Evolutionary conservation across 371 early-diverging fungal genomes (phyloP).

Genomic region (Syncephalis plumigaleata): DNA sequence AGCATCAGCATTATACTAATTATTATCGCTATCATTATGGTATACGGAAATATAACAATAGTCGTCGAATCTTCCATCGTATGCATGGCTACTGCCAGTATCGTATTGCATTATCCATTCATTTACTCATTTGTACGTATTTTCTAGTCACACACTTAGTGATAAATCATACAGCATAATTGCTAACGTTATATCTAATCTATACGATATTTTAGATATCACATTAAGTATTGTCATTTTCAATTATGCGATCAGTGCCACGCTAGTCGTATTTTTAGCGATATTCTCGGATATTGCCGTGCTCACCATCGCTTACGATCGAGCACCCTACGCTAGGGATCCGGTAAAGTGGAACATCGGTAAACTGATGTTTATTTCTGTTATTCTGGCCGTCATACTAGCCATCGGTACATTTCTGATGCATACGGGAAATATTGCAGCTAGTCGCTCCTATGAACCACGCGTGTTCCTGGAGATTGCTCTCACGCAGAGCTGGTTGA

Average conservation of each 20-base stretch:
- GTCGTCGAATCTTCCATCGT: slow-evolving; percentile 14
- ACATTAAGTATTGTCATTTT: background rate
- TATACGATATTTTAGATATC: too few species aligned
- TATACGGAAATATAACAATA: background rate
- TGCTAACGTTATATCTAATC: too few species aligned
- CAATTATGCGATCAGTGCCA: background rate
- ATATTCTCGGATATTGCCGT: slow-evolving; percentile 1
- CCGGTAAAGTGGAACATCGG: slow-evolving; percentile 14
- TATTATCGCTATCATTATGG: background rate
- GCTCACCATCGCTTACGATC: slow-evolving; percentile 7
- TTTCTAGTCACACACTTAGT: too few species aligned
- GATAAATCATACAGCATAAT: too few species aligned
- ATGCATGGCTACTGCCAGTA: slow-evolving; percentile 6
- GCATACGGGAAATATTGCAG: background rate
- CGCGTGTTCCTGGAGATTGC: slow-evolving; percentile 13
- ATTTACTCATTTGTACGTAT: background rate
- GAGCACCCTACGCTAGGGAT: slow-evolving; percentile 8
- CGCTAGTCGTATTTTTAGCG: background rate
- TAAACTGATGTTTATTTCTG: slow-evolving; percentile 6
- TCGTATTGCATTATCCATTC: slow-evolving; percentile 1
- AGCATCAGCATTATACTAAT: background rate
- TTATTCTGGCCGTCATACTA: slow-evolving; percentile 9
- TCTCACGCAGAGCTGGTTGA: slow-evolving; percentile 16
- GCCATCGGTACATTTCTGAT: slow-evolving; percentile 5
- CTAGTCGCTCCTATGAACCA: background rate